A percentile compares a stretch with the other conserved stretches of the same genome.
Evolutionary conservation across 2,329 filamentous ascomycete genomes (phyloP).

Genomic region (Aschersonia sp.): DNA sequence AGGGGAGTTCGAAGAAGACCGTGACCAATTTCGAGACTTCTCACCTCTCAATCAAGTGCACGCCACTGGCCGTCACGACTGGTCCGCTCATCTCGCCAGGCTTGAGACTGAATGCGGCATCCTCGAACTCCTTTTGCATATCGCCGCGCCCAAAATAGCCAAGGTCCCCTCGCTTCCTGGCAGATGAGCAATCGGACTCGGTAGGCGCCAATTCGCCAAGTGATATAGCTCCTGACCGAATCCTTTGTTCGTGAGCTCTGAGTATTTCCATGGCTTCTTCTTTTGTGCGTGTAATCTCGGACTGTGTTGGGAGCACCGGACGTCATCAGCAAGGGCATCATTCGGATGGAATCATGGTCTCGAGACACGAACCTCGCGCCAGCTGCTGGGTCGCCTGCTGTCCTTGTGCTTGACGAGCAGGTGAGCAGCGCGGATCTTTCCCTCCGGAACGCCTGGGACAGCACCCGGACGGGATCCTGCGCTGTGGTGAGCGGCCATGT

Average conservation of each 20-base stretch:
- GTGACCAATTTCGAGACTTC: conserved; percentile 2
- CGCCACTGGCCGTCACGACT: conserved; percentile 82
- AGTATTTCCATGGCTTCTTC: conserved; percentile 75
- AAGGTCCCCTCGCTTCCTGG: conserved; percentile 84
- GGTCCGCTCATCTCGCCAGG: conserved; percentile 76
- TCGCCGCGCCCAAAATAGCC: conserved; percentile 90
- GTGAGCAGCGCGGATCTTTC: conserved; percentile 88
- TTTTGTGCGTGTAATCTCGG: conserved; percentile 75
- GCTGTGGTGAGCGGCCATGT: conserved; percentile 84
- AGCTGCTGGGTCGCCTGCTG: conserved; percentile 80
- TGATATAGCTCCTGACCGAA: conserved; percentile 51
- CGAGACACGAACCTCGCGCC: conserved; percentile 50
- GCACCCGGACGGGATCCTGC: conserved; percentile 27
- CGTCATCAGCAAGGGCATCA: no score
- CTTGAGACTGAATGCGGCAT: conserved; percentile 81
- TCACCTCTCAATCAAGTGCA: conserved; percentile 93
- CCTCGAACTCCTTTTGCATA: conserved; percentile 99
- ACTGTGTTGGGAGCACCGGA: conserved; percentile 20
- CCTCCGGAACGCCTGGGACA: conserved; percentile 34
- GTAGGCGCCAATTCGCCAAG: conserved; percentile 75
- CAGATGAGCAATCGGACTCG: conserved; percentile 93
- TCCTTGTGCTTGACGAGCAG: conserved; percentile 86
- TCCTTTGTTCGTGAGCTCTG: conserved; percentile 58
- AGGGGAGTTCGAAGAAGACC: neutral
- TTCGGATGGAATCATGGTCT: no score